Base-by-base conservation (phyloP, 305 asterid species). In the Withania somnifera region DNA sequence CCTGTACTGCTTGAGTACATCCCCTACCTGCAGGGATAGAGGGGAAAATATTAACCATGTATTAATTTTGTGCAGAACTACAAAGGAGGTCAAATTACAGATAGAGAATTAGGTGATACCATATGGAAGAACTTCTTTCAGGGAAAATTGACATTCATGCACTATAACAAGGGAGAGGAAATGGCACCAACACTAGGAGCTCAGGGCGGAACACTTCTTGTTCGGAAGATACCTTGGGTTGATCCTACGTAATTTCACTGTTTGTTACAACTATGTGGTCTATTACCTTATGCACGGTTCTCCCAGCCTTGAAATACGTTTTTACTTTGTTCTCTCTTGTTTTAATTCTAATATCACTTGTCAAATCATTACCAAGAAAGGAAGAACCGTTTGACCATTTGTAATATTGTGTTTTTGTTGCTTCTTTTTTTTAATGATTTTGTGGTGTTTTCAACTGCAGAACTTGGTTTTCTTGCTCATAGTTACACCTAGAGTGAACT, bases 141-240 rank as follows among this genome's bases (percentile, higher is more conserved):
- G 82, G 97, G 95, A 67, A 95, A 85, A 84, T 82, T 95, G 88
- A 95, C 99, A 32, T 93, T 83, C 83, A 57, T 91, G 90, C 97
- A 91, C 78, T 91, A 90, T 89, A 88, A 85, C 86, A 92, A 91
- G 88, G 98, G 95, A 83, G 91, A 89, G 85, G 95, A 91, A 85
- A 95, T 92, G 95, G 90, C 89, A 51, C 97, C 99, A 61, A 82
- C 88, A 53, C 81, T 92, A 73, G 94, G 94, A 83, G 34, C 87
- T 76, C 88, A 85, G 80, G 92, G 91, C 54, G 94, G 94, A 83
- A 93, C 98, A 68, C 93, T 93, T 85, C 99, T 95, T 73, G 98
- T 93, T 77, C 89, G 98, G 58, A 95, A 92, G 90, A 81, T 95
- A 80, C 93, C 97, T 30, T 36, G 40, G 58, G 88, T 95, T 50